Conservation (phyloP, 148 eudicot genomes). For the Rhododendron ferrugineum region DNA sequence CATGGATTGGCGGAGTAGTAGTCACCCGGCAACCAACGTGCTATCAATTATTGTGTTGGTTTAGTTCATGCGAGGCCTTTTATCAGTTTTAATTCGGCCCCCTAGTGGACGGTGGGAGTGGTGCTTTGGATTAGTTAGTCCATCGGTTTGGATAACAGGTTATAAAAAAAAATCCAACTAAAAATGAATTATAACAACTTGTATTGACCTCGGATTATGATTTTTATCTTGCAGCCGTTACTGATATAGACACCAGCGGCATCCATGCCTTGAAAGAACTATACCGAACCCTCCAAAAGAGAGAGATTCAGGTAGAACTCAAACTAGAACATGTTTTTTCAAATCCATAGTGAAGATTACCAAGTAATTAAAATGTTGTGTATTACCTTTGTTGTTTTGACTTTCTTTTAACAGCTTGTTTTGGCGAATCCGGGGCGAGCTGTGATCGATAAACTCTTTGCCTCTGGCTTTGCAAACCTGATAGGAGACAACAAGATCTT, state of each 20-base stretch:
- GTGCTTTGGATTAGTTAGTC: neutral
- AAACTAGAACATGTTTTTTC: neutral
- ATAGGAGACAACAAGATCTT: conserved; percentile 56
- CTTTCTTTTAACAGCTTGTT: conserved; percentile 31
- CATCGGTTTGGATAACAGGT: neutral
- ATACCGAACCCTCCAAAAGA: conserved; percentile 44
- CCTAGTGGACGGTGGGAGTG: too few relatives aligned
- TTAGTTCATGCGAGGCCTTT: neutral
- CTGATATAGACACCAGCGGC: conserved; percentile 71
- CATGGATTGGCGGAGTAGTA: neutral
- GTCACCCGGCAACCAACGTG: neutral
- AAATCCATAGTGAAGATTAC: neutral
- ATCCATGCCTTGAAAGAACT: conserved; percentile 65
- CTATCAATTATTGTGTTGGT: neutral
- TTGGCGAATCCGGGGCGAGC: conserved; percentile 54
- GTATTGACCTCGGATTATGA: neutral
- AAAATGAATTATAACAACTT: neutral
- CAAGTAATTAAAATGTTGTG: neutral
- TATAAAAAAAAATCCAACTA: neutral
- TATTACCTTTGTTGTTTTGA: neutral
- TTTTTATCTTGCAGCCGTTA: conserved; percentile 48
- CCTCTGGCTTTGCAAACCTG: conserved; percentile 28
- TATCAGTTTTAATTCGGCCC: neutral
- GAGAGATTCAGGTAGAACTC: conserved; percentile 40
- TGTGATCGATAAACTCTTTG: conserved; percentile 50